phyloP scores from a whole-genome alignment of 257 asterid species.

The Forsythia viridissima region DNA sequence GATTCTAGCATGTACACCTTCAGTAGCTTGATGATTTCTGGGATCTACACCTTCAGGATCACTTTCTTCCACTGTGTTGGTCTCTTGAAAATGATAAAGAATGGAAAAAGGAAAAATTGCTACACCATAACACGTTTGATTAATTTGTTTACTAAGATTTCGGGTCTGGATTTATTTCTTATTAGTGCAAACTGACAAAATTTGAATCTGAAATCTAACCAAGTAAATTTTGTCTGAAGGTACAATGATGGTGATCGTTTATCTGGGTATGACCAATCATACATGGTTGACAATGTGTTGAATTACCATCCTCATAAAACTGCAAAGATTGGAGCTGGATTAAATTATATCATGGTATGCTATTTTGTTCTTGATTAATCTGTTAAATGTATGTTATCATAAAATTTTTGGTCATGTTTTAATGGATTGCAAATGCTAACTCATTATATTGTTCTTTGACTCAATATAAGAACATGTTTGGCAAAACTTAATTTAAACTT shows the following conservation, averaged over 20 bases:
- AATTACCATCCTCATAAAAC: too few species aligned
- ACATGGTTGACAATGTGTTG: too few species aligned
- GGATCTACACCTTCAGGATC: too few species aligned
- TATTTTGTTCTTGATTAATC: constrained; percentile 13
- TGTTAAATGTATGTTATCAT: background rate
- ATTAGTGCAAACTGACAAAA: background rate
- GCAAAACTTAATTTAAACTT: too few species aligned
- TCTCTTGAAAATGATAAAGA: background rate
- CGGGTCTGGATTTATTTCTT: background rate
- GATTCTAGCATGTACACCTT: too few species aligned
- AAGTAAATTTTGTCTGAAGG: constrained; percentile 43
- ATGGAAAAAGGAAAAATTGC: background rate
- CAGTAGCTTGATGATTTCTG: too few species aligned
- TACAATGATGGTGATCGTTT: constrained; percentile 84
- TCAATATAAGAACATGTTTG: too few species aligned
- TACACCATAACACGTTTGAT: background rate
- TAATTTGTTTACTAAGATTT: constrained; percentile 10
- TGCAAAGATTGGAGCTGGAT: too few species aligned
- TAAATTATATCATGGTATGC: constrained; percentile 76
- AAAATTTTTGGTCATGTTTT: background rate
- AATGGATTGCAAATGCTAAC: background rate
- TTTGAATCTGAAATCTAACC: constrained; percentile 5
- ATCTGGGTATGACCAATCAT: constrained; percentile 78
- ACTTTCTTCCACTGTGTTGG: background rate
- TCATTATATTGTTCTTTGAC: background rate